Evolutionary conservation across 306 rosid genomes (phyloP).

Genomic region (Carpinus fangiana): DNA sequence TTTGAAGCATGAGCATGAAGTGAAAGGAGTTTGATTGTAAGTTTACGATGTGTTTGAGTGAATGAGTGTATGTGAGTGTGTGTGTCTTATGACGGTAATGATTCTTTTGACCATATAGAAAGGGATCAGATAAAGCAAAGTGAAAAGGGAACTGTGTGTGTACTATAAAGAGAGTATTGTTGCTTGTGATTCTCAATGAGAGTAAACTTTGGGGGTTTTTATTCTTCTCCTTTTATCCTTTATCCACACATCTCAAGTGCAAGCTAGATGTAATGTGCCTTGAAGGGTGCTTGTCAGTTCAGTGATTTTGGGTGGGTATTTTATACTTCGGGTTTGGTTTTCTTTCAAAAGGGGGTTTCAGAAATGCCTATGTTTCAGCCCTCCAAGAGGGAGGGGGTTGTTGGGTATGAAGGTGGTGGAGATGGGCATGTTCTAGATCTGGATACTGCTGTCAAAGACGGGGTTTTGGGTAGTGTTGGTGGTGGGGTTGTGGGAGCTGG

Average conservation of each 20-base stretch:
- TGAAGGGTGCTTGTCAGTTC: slow-evolving; percentile 40
- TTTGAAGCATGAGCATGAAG: slow-evolving; percentile 49
- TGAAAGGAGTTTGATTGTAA: slow-evolving; percentile 46
- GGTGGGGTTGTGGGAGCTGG: slow-evolving; percentile 46
- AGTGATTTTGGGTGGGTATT: slow-evolving; percentile 22
- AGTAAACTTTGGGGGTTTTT: slow-evolving; percentile 17
- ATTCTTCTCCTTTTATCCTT: neutral
- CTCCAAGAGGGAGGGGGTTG: slow-evolving; percentile 45
- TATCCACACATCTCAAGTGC: slow-evolving; percentile 27
- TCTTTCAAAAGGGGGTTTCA: slow-evolving; percentile 12
- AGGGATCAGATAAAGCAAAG: slow-evolving; percentile 46
- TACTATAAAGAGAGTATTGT: slow-evolving; percentile 32
- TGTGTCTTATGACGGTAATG: slow-evolving; percentile 45
- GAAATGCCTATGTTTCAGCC: slow-evolving; percentile 78
- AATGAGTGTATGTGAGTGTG: slow-evolving; percentile 8
- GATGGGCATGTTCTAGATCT: slow-evolving; percentile 80
- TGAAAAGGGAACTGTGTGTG: slow-evolving; percentile 16
- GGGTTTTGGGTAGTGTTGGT: slow-evolving; percentile 58
- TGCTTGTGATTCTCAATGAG: slow-evolving; percentile 32
- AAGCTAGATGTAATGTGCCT: slow-evolving; percentile 40
- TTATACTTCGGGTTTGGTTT: slow-evolving; percentile 22
- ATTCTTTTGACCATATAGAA: slow-evolving; percentile 60
- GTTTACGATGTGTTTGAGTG: slow-evolving; percentile 40
- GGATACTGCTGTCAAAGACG: slow-evolving; percentile 77
- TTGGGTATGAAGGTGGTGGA: slow-evolving; percentile 62